Percentiles rank a stretch among this genome's conserved stretches.
Conservation (phyloP, 352 stramenopile species). For the Pythium aphanidermatum region DNA sequence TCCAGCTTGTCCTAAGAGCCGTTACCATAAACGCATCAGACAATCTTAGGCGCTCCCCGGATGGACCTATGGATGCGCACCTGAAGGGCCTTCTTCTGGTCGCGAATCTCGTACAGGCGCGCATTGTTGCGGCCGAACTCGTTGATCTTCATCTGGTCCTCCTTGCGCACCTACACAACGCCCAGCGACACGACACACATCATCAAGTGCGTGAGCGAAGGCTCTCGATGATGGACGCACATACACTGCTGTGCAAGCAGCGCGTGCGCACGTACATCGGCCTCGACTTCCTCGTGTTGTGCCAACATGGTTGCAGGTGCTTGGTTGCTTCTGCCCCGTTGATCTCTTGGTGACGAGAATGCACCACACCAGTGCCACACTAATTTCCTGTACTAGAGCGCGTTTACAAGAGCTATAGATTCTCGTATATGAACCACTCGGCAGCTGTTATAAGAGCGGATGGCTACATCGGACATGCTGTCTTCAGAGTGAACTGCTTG, state of each 20-base stretch:
- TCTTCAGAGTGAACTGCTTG: constrained; percentile 28
- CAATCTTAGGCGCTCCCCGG: too few relatives aligned
- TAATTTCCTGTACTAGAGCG: not conserved
- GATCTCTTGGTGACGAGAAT: constrained; percentile 5
- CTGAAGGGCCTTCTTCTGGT: constrained; percentile 89
- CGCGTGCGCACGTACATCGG: constrained; percentile 37
- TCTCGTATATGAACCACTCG: not conserved
- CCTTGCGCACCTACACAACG: constrained; percentile 89
- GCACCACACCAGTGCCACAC: constrained; percentile 12
- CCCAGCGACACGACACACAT: too few relatives aligned
- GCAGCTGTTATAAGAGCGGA: constrained; percentile 2
- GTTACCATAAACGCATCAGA: too few relatives aligned
- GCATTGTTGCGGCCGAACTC: constrained; percentile 97
- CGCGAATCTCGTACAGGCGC: constrained; percentile 88
- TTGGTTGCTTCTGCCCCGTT: not conserved
- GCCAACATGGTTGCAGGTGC: constrained; percentile 46
- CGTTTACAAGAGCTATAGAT: too few relatives aligned
- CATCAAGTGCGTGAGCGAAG: too few relatives aligned
- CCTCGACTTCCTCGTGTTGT: constrained; percentile 79
- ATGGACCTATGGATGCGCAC: constrained; percentile 18
- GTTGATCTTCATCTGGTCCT: constrained; percentile 98
- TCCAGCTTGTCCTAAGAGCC: constrained; percentile 94
- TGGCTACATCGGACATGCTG: constrained; percentile 14
- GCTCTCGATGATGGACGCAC: not conserved
- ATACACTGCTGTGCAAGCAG: not conserved